Conservation (phyloP, 441 rosid genomes). For the Flueggea neowawraea region DNA sequence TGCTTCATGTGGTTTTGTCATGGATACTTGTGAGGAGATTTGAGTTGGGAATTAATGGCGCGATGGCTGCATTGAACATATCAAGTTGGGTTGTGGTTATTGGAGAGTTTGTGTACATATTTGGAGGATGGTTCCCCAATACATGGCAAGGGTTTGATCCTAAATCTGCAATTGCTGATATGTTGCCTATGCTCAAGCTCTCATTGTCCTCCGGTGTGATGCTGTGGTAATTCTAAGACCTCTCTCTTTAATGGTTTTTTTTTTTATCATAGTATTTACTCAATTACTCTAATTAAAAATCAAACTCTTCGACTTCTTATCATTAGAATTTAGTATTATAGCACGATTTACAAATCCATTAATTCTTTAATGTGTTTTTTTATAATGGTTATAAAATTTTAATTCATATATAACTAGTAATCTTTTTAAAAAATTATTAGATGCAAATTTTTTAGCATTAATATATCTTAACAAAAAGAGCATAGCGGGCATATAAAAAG, state of each 20-base stretch:
- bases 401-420: too few relatives aligned
- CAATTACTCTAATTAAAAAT: too few relatives aligned
- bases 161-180: constrained; percentile 42
- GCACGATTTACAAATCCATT: too few relatives aligned
- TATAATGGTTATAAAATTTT: too few relatives aligned
- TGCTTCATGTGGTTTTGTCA: constrained; percentile 41
- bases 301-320: too few relatives aligned
- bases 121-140: constrained; percentile 66
- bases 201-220: constrained; percentile 69
- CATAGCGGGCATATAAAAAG: too few relatives aligned
- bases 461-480: too few relatives aligned
- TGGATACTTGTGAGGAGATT: constrained; percentile 52
- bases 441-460: too few relatives aligned
- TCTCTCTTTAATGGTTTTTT: background rate
- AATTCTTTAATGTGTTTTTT: too few relatives aligned
- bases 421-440: too few relatives aligned
- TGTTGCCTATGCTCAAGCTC: constrained; percentile 56
- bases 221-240: constrained; percentile 61
- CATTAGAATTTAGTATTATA: too few relatives aligned
- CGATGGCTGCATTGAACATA: constrained; percentile 48
- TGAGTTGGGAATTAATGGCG: constrained; percentile 50
- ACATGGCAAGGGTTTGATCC: constrained; percentile 77
- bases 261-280: background rate
- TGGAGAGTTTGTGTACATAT: constrained; percentile 47
- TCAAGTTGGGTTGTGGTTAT: constrained; percentile 38